Percentiles rank a stretch among this genome's conserved stretches.
These are phyloP conservation scores for Coix lacrymajobi DNA, from an alignment of 176 grass and related monocot species.

Conservation along the genomic window DNA sequence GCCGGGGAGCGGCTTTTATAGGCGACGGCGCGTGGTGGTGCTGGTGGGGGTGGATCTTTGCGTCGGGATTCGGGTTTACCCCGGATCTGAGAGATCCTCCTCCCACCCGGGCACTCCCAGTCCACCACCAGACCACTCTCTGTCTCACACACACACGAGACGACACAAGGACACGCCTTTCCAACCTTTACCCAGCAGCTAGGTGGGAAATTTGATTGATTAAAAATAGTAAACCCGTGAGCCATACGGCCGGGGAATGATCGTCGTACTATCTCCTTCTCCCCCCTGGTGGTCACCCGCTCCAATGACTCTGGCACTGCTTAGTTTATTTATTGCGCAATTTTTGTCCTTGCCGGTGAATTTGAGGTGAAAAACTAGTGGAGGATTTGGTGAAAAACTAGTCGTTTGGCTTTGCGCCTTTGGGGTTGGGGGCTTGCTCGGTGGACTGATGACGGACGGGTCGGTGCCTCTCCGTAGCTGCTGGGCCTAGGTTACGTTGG, in stretches of 20 bases:
- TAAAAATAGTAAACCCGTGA: not conserved
- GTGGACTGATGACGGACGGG: not conserved
- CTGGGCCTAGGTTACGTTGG: not conserved
- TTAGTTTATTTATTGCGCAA: slow-evolving; percentile 1
- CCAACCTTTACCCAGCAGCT: not conserved
- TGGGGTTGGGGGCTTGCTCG: too few relatives aligned
- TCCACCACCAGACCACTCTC: too few relatives aligned
- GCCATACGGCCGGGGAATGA: slow-evolving; percentile 27
- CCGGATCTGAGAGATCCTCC: slow-evolving; percentile 5
- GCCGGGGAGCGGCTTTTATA: slow-evolving; percentile 15
- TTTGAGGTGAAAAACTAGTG: not conserved
- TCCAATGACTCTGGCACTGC: slow-evolving; percentile 20
- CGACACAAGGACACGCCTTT: not conserved
- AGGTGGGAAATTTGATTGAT: not conserved
- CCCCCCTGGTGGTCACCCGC: not conserved
- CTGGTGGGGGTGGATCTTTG: slow-evolving; percentile 12
- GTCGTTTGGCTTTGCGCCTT: too few relatives aligned
- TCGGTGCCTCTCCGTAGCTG: too few relatives aligned
- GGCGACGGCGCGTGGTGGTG: not conserved
- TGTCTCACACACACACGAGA: not conserved
- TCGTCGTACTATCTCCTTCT: too few relatives aligned
- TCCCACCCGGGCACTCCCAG: not conserved
- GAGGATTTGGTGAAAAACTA: not conserved
- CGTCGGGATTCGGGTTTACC: slow-evolving; percentile 17
- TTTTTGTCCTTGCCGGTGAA: not conserved